phyloP scores from a whole-genome alignment of 2,329 filamentous ascomycete species.

The Aspergillus terreus region DNA sequence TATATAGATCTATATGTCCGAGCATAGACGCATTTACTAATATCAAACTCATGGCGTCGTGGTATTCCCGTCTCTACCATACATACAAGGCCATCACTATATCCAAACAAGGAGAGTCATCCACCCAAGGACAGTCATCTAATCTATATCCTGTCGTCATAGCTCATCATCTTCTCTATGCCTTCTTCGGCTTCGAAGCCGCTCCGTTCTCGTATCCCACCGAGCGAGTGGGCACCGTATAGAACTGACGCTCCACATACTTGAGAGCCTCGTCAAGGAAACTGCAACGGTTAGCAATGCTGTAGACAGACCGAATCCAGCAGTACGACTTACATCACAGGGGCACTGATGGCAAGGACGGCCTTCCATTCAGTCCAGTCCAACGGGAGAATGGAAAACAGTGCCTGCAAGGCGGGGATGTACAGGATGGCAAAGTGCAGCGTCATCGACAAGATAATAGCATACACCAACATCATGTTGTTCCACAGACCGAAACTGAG shows the following conservation, averaged over 20 bases:
- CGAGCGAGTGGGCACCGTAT: slow-evolving; percentile 34
- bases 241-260: slow-evolving; percentile 66
- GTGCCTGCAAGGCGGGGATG: slow-evolving; percentile 76
- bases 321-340: slow-evolving; percentile 72
- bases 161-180: slow-evolving; percentile 21
- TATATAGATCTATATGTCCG: too few species aligned
- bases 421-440: slow-evolving; percentile 94
- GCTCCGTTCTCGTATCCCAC: slow-evolving; percentile 27
- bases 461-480: slow-evolving; percentile 97
- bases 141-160: slow-evolving; percentile 11
- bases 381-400: slow-evolving; percentile 89
- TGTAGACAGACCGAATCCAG: neutral
- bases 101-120: slow-evolving; percentile 8
- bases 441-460: slow-evolving; percentile 86
- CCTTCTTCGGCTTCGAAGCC: slow-evolving; percentile 33
- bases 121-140: slow-evolving; percentile 12
- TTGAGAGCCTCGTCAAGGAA: slow-evolving; percentile 83
- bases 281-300: slow-evolving; percentile 41
- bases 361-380: slow-evolving; percentile 88
- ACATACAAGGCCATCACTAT: slow-evolving; percentile 13
- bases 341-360: slow-evolving; percentile 80
- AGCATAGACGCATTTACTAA: too few species aligned
- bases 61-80: slow-evolving; percentile 4
- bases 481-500: slow-evolving; percentile 93
- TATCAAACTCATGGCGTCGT: slow-evolving; percentile 10